Evolutionary conservation across 2,329 filamentous ascomycete genomes (phyloP).

Genomic region (Sporothrix globosa): DNA sequence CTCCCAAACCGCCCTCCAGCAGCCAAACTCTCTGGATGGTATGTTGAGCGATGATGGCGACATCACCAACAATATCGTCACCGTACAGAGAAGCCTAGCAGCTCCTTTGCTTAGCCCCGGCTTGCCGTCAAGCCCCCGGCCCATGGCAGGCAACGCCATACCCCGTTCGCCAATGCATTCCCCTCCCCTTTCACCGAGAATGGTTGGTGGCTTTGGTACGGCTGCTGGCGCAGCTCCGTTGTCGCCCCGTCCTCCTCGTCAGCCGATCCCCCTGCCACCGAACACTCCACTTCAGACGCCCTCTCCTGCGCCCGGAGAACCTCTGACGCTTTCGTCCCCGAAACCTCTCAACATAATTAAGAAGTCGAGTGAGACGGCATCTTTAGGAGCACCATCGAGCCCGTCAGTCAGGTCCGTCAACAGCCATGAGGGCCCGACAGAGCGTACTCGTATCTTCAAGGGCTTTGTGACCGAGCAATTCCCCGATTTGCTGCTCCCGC

Average conservation of each 20-base stretch:
- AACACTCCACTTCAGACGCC: slow-evolving; percentile 68
- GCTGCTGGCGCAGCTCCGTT: slow-evolving; percentile 44
- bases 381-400: slow-evolving; percentile 39
- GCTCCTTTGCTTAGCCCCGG: slow-evolving; percentile 61
- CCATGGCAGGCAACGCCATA: slow-evolving; percentile 54
- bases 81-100: slow-evolving; percentile 37
- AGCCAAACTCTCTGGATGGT: slow-evolving; percentile 57
- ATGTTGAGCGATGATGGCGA: slow-evolving; percentile 50
- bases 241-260: slow-evolving; percentile 74
- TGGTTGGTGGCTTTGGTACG: slow-evolving; percentile 35
- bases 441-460: slow-evolving; percentile 63
- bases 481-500: slow-evolving; percentile 80
- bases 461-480: slow-evolving; percentile 84
- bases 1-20: slow-evolving; percentile 43
- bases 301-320: slow-evolving; percentile 46
- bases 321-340: slow-evolving; percentile 47
- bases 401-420: slow-evolving; percentile 34
- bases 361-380: slow-evolving; percentile 39
- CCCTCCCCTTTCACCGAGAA: slow-evolving; percentile 71
- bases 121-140: slow-evolving; percentile 63
- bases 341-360: slow-evolving; percentile 49
- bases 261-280: slow-evolving; percentile 72
- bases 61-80: slow-evolving; percentile 26
- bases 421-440: slow-evolving; percentile 47
- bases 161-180: slow-evolving; percentile 58